Evolutionary conservation across 148 eudicot species (phyloP).

Genomic region (Rheum nobile): DNA sequence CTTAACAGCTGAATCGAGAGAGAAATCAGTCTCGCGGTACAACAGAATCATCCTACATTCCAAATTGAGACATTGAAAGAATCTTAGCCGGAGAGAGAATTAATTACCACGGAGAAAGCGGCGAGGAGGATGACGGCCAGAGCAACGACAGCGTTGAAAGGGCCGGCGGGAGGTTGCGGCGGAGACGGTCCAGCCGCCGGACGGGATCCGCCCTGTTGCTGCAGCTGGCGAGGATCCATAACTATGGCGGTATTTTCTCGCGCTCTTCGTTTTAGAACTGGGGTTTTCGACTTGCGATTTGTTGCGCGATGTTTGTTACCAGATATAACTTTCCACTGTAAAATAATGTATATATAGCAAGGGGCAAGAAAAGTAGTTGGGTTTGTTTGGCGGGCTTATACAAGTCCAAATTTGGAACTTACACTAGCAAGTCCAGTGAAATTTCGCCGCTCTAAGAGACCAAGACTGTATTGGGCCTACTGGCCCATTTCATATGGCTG

Average conservation of each 20-base stretch:
- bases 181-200: not conserved
- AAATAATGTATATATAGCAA: not conserved
- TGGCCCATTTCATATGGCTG: not conserved
- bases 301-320: not conserved
- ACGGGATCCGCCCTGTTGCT: not conserved
- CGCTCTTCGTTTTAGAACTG: not conserved
- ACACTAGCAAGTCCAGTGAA: not conserved
- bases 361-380: not conserved
- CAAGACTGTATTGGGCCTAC: not conserved
- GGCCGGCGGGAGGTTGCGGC: not conserved
- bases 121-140: not conserved
- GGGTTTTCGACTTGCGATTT: not conserved
- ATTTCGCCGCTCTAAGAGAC: not conserved
- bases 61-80: not conserved
- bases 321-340: too few relatives aligned
- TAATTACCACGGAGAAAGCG: constrained; percentile 6
- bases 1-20: not conserved
- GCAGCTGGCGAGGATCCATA: not conserved
- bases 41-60: not conserved
- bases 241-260: not conserved
- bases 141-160: not conserved
- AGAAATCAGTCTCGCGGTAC: not conserved
- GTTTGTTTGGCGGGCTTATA: not conserved
- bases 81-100: not conserved
- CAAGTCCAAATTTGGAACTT: not conserved